Evolutionary conservation across 164 flowering plant species (phyloP), one percentile per base, ranked within the genome.

Genomic region (Platanus orientalis): DNA sequence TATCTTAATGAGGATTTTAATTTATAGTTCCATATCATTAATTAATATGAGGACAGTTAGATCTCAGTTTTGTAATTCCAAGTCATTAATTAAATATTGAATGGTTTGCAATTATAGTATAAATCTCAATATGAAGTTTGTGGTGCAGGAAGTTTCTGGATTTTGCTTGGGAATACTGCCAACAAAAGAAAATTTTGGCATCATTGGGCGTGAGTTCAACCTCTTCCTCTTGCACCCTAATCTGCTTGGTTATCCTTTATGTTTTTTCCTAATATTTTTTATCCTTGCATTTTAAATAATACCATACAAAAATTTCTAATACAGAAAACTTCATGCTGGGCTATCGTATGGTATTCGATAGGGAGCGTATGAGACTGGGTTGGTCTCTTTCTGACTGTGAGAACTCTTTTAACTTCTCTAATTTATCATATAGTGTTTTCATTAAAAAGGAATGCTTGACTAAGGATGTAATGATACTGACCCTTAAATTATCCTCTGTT

Each of bases 321-420:
- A 86, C 96, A 94, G 98, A 94, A 63, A 87, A 94, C 74, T 84
- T 75, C 77, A 86, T 90, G 95, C 82, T 79, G 5, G 91, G 96
- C 44, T 87, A 89, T 60, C 80, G 88, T 52, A 61, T 90, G 61
- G 97, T 94, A 56, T 94, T 90, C 75, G 96, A 94, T 75, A 77
- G 97, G 65, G 95, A 86, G 57, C 79, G 81, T 54, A 32, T 87
- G 70, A 89, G 73, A 77, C 68, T 90, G 61, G 90, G 88, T 14
- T 94, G 98, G 98, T 87, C 95, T 5, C 84, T 32, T 50, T 90
- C 98, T 6, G 75, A 76, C 45, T 94, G 98, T 94, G 77, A 86
- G 98, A 78, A 61, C 26, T 60, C 26, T 0, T 14, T n/a, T 19
- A 11, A 7, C 30, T 45, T 40, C 57, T 42, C 56, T 13, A 11